Evolutionary conservation across 805 yeast genomes (phyloP), one percentile per base, ranked within the genome.

Genomic region (Cyberlindnera maclurae): DNA sequence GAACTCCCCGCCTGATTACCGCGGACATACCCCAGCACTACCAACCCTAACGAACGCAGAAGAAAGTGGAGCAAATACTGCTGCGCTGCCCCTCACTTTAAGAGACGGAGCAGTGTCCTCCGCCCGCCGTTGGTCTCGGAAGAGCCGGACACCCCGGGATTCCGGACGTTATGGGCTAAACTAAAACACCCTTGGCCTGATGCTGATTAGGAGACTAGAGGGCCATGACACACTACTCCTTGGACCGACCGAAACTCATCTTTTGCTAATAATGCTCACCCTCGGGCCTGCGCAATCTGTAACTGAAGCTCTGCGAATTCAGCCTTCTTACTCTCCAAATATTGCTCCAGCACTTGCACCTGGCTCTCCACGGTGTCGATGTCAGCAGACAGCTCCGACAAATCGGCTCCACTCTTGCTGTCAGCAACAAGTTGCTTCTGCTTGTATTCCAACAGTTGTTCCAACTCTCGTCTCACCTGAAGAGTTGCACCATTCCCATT

Each of bases 381-480:
- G 50, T 83, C 89, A 52, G 68, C 65, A 29, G 70, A 68, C 11
- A 85, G 68, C 18, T 74, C 79, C 24, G 66, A 67, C 34, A 76
- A 58, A 51, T 75, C 58, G 10, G 50, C 40, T 8, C 43, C 41
- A 10, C 41, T 27, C 30, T 45, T 56, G 26, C 65, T 53, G 12
- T 65, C 54, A 36, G 64, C 61, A 5, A 60, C 55, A 37, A 81
- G 65, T 59, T 77, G 77, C 17, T 67, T 63, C 57, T 82, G 79
- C 59, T 86, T 89, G 59, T 82, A 89, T 47, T 77, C 80, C 44
- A 88, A 71, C 48, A 93, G 64, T 51, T 84, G 90, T 62, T 87
- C 94, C 44, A 82, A 73, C 60, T 93, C 97, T 38, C 75, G 65
- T 42, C 71, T 67, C 12, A 73, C 62, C 33, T 64, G 55, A 5